Evolutionary conservation across 352 stramenopile genomes (phyloP).

Genomic region (Pythium diclinum): DNA sequence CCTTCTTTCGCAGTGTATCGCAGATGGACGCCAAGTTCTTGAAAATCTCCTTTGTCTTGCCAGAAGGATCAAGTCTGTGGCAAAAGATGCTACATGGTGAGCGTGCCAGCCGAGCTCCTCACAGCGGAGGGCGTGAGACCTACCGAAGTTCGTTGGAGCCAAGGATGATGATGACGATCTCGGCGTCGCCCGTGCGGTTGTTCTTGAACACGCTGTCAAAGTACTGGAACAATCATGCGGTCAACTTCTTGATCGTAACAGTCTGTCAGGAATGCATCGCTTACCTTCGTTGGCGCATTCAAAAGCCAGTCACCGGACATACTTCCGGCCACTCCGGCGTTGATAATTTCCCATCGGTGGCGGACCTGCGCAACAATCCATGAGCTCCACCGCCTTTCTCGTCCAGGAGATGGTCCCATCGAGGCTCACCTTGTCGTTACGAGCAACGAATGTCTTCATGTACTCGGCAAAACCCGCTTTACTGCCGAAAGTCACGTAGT

Average conservation of each 20-base stretch:
- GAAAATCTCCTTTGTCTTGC: slow-evolving; percentile 36
- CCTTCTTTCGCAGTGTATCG: slow-evolving; percentile 79
- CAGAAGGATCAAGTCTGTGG: slow-evolving; percentile 29
- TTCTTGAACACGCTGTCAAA: slow-evolving; percentile 67
- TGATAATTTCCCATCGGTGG: slow-evolving; percentile 80
- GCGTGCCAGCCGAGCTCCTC: background rate
- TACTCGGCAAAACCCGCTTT: slow-evolving; percentile 50
- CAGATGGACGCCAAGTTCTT: slow-evolving; percentile 70
- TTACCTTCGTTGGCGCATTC: slow-evolving; percentile 58
- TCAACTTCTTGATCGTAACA: background rate
- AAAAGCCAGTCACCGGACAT: slow-evolving; percentile 64
- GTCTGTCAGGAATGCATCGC: background rate
- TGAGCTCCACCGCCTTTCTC: background rate
- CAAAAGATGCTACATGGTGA: background rate
- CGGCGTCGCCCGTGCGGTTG: slow-evolving; percentile 52
- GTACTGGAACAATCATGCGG: slow-evolving; percentile 31
- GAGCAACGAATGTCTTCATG: slow-evolving; percentile 44
- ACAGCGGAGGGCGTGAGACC: background rate
- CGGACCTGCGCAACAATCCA: slow-evolving; percentile 42
- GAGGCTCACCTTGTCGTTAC: slow-evolving; percentile 52
- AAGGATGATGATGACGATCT: slow-evolving; percentile 77
- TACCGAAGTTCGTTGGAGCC: slow-evolving; percentile 69
- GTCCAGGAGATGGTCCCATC: too few relatives aligned
- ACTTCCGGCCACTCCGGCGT: slow-evolving; percentile 62
- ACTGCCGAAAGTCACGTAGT: slow-evolving; percentile 65